Base-by-base conservation (phyloP, 1,284 basidiomycete genomes). In the Phlebopus sp. region DNA sequence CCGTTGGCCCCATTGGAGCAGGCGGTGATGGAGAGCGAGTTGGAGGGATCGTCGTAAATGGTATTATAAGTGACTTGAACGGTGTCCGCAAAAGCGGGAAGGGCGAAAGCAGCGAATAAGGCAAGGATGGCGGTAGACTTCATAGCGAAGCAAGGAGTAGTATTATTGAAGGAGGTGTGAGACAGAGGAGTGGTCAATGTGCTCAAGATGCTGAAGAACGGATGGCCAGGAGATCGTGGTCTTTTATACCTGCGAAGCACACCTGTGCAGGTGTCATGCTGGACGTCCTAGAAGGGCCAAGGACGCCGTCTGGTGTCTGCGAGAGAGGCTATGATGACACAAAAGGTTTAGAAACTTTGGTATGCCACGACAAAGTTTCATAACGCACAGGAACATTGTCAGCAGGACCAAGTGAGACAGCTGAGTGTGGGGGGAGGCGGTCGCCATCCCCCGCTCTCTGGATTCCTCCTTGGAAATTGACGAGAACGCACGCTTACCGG, bases 1-100 rank as follows among this genome's bases (percentile, higher is more conserved):
- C 78, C 79, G 56, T 79, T 72, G 2, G 44, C 37, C 10, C 78
- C 78, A 44, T 78, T 66, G 7, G 79, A 82, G 63, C 79, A 81
- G 14, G 75, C 69, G 45, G 77, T 75, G n/a, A 56, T 60, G 50
- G 49, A 46, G 10, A 78, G 64, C 0, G 71, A 71, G 27, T 55
- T 55, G 25, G 40, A 41, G 0, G 49, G 18, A 32, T 69, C 69
- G 62, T 77, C 77, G 56, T 77, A 79, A 36, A 57, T 54, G 5
- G 54, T 38, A 62, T 77, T 71, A 57, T 69, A 77, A 44, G 72
- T 66, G 41, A 77, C 69, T 34, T 64, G 3, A 25, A 34, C 32
- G n/a, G 31, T 38, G 38, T 21, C 7, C 17, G 53, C 46, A 14
- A 61, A 46, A 30, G 39, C 55, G 9, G 67, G 70, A 40, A 64